A percentile compares a stretch with the other conserved stretches of the same genome.
Conservation (phyloP, 1,284 basidiomycete genomes). For the Cyathus olla region DNA sequence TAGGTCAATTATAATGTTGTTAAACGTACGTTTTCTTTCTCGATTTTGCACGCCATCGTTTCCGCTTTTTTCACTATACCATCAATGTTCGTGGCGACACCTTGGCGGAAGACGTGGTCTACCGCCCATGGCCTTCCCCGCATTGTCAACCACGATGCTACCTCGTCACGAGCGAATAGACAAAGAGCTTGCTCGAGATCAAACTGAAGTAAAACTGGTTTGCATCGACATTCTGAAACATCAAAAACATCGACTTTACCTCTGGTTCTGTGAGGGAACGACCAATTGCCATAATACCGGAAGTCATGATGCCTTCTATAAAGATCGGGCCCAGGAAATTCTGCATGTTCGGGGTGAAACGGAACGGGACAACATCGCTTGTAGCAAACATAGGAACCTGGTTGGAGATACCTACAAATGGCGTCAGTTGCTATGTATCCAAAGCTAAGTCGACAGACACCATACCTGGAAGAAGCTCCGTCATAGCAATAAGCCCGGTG, state of each 20-base stretch:
- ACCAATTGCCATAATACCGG: constrained; percentile 92
- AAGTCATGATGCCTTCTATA: constrained; percentile 90
- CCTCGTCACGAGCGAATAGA: constrained; percentile 94
- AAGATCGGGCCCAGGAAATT: constrained; percentile 91
- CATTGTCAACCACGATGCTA: constrained; percentile 77
- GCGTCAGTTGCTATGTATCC: not conserved
- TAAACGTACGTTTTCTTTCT: constrained; percentile 78
- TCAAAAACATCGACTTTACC: constrained; percentile 53
- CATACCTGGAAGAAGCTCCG: constrained; percentile 88
- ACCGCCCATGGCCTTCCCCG: constrained; percentile 62
- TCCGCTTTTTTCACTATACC: constrained; percentile 89
- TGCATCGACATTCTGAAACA: constrained; percentile 1
- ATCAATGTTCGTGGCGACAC: constrained; percentile 82
- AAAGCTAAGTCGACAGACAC: constrained; percentile 10
- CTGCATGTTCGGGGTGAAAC: constrained; percentile 97
- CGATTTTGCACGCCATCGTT: constrained; percentile 86
- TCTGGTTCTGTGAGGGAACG: constrained; percentile 93
- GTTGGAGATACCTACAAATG: constrained; percentile 48
- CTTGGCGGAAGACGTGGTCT: constrained; percentile 75
- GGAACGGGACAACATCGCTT: constrained; percentile 94
- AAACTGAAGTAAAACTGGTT: constrained; percentile 59
- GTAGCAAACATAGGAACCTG: constrained; percentile 77
- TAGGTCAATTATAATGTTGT: not conserved
- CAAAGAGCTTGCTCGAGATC: constrained; percentile 91
- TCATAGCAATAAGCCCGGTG: constrained; percentile 93